Base-by-base conservation (phyloP, 371 early-diverging fungal genomes). In the Sporodiniella umbellata region DNA sequence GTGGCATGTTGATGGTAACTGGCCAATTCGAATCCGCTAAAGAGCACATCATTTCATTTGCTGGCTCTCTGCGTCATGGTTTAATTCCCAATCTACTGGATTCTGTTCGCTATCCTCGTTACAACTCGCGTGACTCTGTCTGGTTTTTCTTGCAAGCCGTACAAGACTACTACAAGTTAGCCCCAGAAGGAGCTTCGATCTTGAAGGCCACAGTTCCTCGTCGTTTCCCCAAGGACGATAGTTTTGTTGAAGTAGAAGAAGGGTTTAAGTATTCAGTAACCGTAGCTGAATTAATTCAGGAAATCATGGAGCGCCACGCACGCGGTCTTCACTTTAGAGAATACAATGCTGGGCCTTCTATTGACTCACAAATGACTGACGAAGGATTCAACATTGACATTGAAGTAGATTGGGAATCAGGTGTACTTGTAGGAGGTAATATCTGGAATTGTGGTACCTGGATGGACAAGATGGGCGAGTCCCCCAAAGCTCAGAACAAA, bases 391-490 rank as follows among this genome's bases (percentile, higher is more conserved):
- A 92, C 40, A 77, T 98, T 17, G 79, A 82, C 44, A 83, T 88
- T 23, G 57, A 75, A 38, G 78, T 84, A 1, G 84, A 91, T 55
- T 81, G 83, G 77, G 67, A 45, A 0, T 86, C 83, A 0, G 99
- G 98, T 18, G 81, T 97, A 24, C 69, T 96, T 33, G 63, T 67
- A 24, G 98, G 99, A 24, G 99, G 99, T 19, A 94, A 84, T 62
- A 33, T 70, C n/a, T 89, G 75, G 78, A 98, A 98, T 69, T 98
- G 98, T 58, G 98, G 99, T 26, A 97, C 96, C 0, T 98, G 98
- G 99, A 96, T 97, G 97, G 99, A 97, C 72, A 98, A 96, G 78
- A 98, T 95, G 96, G 98, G 98, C 8, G 94, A 94, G 60, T 92
- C 91, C 19, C 81, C 73, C 24, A 93, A 90, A 70, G 97, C 99